phyloP scores from a whole-genome alignment of 2,329 filamentous ascomycete genomes.

The Calonectria honghensis region DNA sequence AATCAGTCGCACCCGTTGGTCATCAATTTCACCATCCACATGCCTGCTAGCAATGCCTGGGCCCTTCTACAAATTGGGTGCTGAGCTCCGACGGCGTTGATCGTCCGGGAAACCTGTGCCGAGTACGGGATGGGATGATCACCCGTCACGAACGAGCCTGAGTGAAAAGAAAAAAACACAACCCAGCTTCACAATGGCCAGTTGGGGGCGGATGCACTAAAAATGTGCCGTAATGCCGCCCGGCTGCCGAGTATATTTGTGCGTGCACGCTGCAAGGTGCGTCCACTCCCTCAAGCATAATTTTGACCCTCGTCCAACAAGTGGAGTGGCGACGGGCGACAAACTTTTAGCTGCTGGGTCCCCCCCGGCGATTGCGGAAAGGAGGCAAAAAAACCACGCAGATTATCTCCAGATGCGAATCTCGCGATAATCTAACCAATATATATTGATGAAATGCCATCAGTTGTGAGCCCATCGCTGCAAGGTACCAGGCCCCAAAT shows the following conservation, averaged over 20 bases:
- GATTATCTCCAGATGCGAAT: not conserved
- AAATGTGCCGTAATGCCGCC: not conserved
- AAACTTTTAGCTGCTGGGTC: not conserved
- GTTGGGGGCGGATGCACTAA: too few relatives aligned
- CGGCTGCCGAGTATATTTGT: not conserved
- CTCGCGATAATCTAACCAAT: not conserved
- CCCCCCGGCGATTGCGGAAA: not conserved
- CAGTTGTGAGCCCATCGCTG: too few relatives aligned
- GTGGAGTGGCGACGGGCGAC: not conserved
- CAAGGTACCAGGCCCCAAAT: not conserved
- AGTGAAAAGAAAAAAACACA: not conserved
- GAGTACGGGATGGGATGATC: not conserved
- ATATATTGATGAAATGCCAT: not conserved
- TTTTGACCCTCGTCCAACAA: conserved; percentile 16
- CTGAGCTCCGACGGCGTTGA: not conserved
- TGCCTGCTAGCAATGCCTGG: not conserved
- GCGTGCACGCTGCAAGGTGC: not conserved
- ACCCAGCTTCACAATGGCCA: not conserved
- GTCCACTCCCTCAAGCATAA: conserved; percentile 16
- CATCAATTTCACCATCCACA: not conserved
- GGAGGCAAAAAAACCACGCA: conserved; percentile 1
- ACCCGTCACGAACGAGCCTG: not conserved
- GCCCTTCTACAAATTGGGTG: not conserved
- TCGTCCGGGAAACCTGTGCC: conserved; percentile 10
- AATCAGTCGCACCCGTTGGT: not conserved